Percentiles rank a stretch among this genome's conserved stretches.
Conservation (phyloP, 495 filamentous ascomycete genomes). For the Ramalina peruviana region DNA sequence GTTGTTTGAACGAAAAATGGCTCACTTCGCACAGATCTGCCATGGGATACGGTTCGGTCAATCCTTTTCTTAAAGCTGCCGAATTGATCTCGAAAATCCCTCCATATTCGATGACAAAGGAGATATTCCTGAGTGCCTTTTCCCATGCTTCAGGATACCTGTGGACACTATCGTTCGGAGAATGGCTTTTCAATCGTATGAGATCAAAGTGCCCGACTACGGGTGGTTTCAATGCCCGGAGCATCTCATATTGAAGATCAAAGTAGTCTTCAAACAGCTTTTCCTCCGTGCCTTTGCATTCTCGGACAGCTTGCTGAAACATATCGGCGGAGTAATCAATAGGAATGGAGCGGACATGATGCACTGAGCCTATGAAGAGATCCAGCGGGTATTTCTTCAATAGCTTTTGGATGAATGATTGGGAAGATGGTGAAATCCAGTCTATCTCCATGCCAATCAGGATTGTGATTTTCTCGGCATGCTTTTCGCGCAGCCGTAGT, state of each 20-base stretch:
- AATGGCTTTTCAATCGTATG: slow-evolving; percentile 62
- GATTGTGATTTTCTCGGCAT: slow-evolving; percentile 57
- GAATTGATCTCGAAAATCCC: slow-evolving; percentile 84
- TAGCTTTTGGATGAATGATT: slow-evolving; percentile 40
- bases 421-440: slow-evolving; percentile 65
- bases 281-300: slow-evolving; percentile 52
- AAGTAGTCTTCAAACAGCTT: slow-evolving; percentile 67
- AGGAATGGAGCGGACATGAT: slow-evolving; percentile 72
- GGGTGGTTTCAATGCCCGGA: slow-evolving; percentile 53
- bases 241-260: slow-evolving; percentile 73
- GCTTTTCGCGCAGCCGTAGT: slow-evolving; percentile 50
- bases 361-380: slow-evolving; percentile 81
- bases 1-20: slow-evolving; percentile 9
- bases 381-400: slow-evolving; percentile 52
- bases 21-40: slow-evolving; percentile 62
- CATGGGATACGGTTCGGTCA: slow-evolving; percentile 79
- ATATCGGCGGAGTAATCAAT: slow-evolving; percentile 69
- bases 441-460: slow-evolving; percentile 87
- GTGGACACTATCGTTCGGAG: slow-evolving; percentile 44
- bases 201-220: slow-evolving; percentile 93
- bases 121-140: slow-evolving; percentile 57
- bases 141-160: slow-evolving; percentile 52
- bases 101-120: slow-evolving; percentile 52
- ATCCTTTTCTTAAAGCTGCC: slow-evolving; percentile 72
- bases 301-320: slow-evolving; percentile 48